Evolutionary conservation across 78 protist species (phyloP), one percentile per base, ranked within the genome.

Genomic region (Chrysochromulina parva): DNA sequence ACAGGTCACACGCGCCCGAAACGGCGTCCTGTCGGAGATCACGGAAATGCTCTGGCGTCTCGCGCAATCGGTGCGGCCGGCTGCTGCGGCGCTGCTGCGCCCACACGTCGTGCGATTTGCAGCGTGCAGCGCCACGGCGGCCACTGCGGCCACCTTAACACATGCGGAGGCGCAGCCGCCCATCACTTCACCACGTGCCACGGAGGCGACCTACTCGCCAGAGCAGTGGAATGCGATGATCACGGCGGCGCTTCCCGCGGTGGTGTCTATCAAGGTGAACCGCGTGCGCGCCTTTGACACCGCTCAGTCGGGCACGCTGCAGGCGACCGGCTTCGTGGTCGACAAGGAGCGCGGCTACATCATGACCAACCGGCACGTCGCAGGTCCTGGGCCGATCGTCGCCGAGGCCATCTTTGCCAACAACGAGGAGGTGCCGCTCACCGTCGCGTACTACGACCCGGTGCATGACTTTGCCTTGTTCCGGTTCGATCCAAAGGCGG

Each of bases 321-420:
- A 65, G 19, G 95, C 95, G 26, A 93, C 95, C 38, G 95, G 95
- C 10, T 93, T 93, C 60, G 86, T 93, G 9, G 93, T 93, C 14
- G 93, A 93, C 87, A 62, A 53, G 20, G 89, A 55, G 78, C 22
- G 48, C 20, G 93, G 95, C 17, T 7, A 90, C 90, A 85, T 93
- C 9, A 74, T 93, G n/a, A 90, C 95, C 19, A 90, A 90, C 71
- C 67, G 93, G 19, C 88, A 78, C 62, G 92, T 78, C 50, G 92
- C 82, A 58, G 82, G 82, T 2, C 82, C 89, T 2, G 89, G 89
- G 55, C 89, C 73, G 19, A 19, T 85, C 54, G 55, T 47, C 38
- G 89, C 89, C 10, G 71, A 85, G 59, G 89, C 89, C n/a, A 11
- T 85, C 89, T 85, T 85, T 20, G 71, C 22, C 26, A 58, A 85